Evolutionary conservation across 2,329 filamentous ascomycete species (phyloP).

Genomic region (Verticillium klebahnii): DNA sequence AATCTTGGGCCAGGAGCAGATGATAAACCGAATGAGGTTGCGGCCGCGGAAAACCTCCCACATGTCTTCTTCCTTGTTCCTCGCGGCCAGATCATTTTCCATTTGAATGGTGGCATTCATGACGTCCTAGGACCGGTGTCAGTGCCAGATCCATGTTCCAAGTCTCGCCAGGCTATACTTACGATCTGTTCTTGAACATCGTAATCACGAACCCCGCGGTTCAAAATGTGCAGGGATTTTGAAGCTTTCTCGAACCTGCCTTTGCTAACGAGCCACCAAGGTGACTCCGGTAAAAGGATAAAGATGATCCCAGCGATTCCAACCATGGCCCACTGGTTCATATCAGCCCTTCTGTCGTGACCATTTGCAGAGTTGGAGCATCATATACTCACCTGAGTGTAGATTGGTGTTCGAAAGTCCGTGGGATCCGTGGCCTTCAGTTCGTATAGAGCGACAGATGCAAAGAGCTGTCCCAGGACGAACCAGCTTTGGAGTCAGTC

Average conservation of each 20-base stretch:
- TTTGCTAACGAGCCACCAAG: constrained; percentile 30
- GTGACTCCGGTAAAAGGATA: constrained; percentile 28
- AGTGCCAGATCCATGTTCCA: neutral
- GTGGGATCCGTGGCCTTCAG: constrained; percentile 24
- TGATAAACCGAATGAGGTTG: constrained; percentile 29
- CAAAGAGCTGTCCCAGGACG: constrained; percentile 34
- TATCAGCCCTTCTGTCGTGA: neutral
- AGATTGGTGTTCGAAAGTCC: constrained; percentile 31
- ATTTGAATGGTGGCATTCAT: constrained; percentile 27
- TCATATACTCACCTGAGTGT: constrained; percentile 26
- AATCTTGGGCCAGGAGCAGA: constrained; percentile 33
- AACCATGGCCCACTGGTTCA: constrained; percentile 33
- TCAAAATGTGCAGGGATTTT: constrained; percentile 20
- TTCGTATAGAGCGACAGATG: constrained; percentile 33
- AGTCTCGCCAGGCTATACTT: neutral
- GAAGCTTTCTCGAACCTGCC: constrained; percentile 24
- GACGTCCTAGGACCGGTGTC: constrained; percentile 17
- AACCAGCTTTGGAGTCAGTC: constrained; percentile 27
- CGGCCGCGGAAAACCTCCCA: constrained; percentile 31
- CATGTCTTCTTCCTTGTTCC: constrained; percentile 20
- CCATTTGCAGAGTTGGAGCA: neutral
- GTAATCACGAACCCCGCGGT: constrained; percentile 24
- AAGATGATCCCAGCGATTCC: constrained; percentile 30
- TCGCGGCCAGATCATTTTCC: constrained; percentile 24
- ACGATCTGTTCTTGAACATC: constrained; percentile 26